Evolutionary conservation across 2,329 filamentous ascomycete species (phyloP).

Genomic region (Alternaria brassicicola): DNA sequence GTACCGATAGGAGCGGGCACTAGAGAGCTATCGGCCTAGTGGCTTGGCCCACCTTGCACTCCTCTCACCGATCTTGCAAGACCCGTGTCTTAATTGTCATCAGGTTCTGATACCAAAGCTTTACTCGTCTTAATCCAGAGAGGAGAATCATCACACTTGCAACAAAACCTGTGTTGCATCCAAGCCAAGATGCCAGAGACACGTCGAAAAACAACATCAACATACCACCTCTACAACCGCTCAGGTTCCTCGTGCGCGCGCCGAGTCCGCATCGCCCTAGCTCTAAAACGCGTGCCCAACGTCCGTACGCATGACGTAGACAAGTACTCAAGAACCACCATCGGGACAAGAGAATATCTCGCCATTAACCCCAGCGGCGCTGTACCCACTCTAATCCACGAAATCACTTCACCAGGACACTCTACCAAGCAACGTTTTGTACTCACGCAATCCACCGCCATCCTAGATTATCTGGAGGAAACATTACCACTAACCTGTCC

Average conservation of each 20-base stretch:
- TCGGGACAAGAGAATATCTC: conserved; percentile 56
- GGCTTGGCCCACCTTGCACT: conserved; percentile 8
- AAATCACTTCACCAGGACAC: conserved; percentile 58
- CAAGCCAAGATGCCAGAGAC: not conserved
- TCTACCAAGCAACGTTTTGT: not conserved
- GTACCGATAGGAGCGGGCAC: conserved; percentile 1
- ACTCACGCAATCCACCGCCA: not conserved
- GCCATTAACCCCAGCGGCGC: conserved; percentile 58
- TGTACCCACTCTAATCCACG: not conserved
- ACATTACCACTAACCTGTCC: not conserved
- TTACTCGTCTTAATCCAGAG: not conserved
- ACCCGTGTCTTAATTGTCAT: not conserved
- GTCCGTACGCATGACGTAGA: conserved; percentile 61
- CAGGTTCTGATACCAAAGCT: no score
- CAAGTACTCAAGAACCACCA: conserved; percentile 56
- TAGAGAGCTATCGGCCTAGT: conserved; percentile 5
- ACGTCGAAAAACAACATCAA: not conserved
- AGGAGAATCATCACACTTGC: not conserved
- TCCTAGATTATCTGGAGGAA: not conserved
- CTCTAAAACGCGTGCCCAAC: conserved; percentile 53
- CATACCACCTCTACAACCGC: conserved; percentile 61
- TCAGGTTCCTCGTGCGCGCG: conserved; percentile 68
- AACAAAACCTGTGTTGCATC: not conserved
- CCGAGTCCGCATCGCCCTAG: conserved; percentile 65
- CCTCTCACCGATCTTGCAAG: not conserved